Evolutionary conservation across 2,329 filamentous ascomycete genomes (phyloP).

Genomic region (Conoideocrella luteorostrata): DNA sequence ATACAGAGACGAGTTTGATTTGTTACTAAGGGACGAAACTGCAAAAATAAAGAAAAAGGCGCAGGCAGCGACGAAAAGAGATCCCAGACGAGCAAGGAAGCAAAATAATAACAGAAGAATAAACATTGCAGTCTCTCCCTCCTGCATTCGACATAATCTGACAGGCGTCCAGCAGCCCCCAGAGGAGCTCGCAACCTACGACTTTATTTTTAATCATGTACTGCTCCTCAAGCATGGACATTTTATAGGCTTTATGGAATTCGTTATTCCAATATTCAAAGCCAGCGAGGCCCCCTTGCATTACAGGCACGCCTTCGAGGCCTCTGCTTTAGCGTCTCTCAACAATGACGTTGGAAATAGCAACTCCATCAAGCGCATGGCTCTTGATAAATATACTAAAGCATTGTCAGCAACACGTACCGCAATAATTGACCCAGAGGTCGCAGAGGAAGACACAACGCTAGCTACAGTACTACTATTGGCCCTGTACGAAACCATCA

Average conservation of each 20-base stretch:
- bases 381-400: conserved; percentile 47
- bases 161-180: conserved; percentile 33
- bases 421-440: conserved; percentile 44
- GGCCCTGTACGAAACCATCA: conserved; percentile 56
- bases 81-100: conserved; percentile 30
- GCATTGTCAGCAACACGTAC: conserved; percentile 46
- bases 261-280: conserved; percentile 49
- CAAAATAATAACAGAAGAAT: conserved; percentile 19
- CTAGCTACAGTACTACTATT: conserved; percentile 54
- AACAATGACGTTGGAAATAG: conserved; percentile 40
- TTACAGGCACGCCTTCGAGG: conserved; percentile 50
- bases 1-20: conserved; percentile 65
- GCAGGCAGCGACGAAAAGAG: conserved; percentile 47
- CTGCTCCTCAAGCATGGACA: conserved; percentile 43
- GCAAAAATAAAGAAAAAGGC: conserved; percentile 59
- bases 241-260: conserved; percentile 52
- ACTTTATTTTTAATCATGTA: conserved; percentile 57
- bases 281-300: conserved; percentile 35
- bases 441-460: conserved; percentile 48
- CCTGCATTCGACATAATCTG: conserved; percentile 12
- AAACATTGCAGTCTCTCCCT: no score
- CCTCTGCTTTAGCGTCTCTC: conserved; percentile 51
- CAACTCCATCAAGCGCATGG: conserved; percentile 28
- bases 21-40: conserved; percentile 68
- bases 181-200: conserved; percentile 50